Evolutionary conservation across 805 yeast genomes (phyloP).

Genomic region (Metschnikowia kunwiensis): DNA sequence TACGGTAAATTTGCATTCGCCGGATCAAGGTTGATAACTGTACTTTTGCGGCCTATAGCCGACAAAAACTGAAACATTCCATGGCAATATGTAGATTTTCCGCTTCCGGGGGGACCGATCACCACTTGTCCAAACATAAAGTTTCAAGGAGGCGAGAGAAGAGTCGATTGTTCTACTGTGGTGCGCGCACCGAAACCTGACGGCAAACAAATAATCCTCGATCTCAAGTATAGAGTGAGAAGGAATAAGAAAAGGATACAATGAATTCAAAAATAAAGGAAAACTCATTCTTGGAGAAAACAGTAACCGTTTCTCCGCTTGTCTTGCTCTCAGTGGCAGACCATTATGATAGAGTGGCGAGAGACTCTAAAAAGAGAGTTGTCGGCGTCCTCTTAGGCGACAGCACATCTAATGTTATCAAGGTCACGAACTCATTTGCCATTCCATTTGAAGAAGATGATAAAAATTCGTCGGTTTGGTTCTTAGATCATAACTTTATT

Average conservation of each 20-base stretch:
- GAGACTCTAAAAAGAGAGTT: constrained; percentile 70
- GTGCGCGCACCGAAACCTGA: constrained; percentile 13
- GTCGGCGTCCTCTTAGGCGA: constrained; percentile 95
- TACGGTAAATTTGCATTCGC: constrained; percentile 75
- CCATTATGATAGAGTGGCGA: constrained; percentile 86
- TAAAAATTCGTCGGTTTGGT: constrained; percentile 89
- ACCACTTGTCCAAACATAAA: constrained; percentile 80
- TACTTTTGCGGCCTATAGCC: constrained; percentile 87
- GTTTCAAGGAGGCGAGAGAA: not conserved
- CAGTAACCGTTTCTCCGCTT: constrained; percentile 91
- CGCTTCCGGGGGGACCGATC: constrained; percentile 98
- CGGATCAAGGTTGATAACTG: constrained; percentile 89
- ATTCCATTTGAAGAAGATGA: constrained; percentile 98
- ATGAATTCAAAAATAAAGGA: constrained; percentile 34
- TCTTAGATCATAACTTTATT: constrained; percentile 91
- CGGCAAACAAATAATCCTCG: constrained; percentile 9
- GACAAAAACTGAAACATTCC: constrained; percentile 91
- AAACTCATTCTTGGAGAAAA: constrained; percentile 41
- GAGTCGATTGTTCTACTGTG: not conserved
- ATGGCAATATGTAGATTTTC: constrained; percentile 90
- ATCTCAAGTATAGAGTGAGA: not conserved
- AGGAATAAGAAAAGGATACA: not conserved
- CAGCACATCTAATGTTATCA: constrained; percentile 51
- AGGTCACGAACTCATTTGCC: constrained; percentile 90
- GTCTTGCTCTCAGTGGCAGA: constrained; percentile 93